Base-by-base conservation (phyloP, 2,329 filamentous ascomycete species). In the Fusarium abutilonis region DNA sequence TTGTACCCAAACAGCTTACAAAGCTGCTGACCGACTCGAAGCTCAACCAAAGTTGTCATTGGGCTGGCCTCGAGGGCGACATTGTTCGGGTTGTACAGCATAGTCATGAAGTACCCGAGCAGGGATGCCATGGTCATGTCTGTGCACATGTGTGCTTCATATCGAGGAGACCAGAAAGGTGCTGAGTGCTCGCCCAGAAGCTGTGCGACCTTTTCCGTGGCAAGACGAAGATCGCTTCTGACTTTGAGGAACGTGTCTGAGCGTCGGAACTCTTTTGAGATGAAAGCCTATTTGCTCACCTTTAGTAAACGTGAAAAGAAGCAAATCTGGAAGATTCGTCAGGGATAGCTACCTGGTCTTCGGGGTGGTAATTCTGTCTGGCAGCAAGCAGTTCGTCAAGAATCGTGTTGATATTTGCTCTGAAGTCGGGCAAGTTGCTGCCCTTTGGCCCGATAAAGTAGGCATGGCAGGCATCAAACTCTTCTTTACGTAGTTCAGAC, bases 51-150 rank as follows among this genome's bases (percentile, higher is more conserved):
- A 0, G 79, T 82, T 0, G 78, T 77, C 11, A 81, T 60, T 1
- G 80, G 80, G 38, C 78, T 81, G 1, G 76, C 79, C 55, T 82
- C 80, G 0, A 80, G 63, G 1, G 79, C 72, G 2, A 82, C 76
- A 32, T 82, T 82, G 70, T 82, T 83, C 0, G 80, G 79, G 43
- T 82, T 82, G 55, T 81, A 82, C 21, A 82, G 31, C 79, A 82
- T 82, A 0, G 79, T 79, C 73, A 79, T 79, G 26, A 81, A 78
- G 62, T 81, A 81, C 1, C 79, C 79, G 4, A 81, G 70, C 3
- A 81, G 48, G 1, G 75, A 72, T 0, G 79, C 70, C 76, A 80
- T 80, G 42, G 69, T 75, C 65, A 80, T 44, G 52, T 81, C 75
- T 17, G 74, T 77, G 45, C 71, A 76, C 80, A 82, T 82, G 52